Conservation (phyloP, 176 grass and related monocot species). For the Aegilops longissima region DNA sequence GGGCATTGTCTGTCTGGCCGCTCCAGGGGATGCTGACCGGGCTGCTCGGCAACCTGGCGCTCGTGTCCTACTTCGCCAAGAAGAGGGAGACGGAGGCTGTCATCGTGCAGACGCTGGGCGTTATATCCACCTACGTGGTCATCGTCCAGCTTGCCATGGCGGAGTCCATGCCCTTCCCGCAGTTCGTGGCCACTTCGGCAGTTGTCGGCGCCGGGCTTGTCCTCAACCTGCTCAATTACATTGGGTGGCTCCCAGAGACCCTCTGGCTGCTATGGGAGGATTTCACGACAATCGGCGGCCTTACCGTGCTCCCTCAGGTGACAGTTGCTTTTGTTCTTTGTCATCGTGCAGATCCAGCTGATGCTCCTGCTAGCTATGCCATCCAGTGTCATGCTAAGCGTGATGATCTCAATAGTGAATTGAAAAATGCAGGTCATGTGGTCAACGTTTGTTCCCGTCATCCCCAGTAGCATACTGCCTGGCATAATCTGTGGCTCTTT, state of each 20-base stretch:
- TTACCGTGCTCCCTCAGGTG: constrained; percentile 91
- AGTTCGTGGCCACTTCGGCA: constrained; percentile 54
- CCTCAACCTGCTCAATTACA: constrained; percentile 87
- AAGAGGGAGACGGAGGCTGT: constrained; percentile 92
- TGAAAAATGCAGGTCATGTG: constrained; percentile 82
- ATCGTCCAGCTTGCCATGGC: constrained; percentile 87
- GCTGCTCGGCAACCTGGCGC: constrained; percentile 84
- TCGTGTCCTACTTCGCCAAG: constrained; percentile 93
- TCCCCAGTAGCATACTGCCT: constrained; percentile 84
- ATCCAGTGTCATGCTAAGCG: background rate
- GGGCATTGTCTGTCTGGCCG: no score
- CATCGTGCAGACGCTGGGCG: constrained; percentile 80
- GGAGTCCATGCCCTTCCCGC: constrained; percentile 75
- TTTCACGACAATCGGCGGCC: constrained; percentile 81
- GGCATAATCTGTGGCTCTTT: constrained; percentile 60
- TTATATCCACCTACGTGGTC: constrained; percentile 77
- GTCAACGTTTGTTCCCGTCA: constrained; percentile 93
- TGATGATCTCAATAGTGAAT: background rate
- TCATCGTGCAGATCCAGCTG: constrained; percentile 8
- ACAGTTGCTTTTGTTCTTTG: background rate
- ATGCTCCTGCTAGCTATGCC: background rate
- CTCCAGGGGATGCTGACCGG: constrained; percentile 94
- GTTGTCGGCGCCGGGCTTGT: constrained; percentile 70
- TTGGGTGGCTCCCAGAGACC: constrained; percentile 54
- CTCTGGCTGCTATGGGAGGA: constrained; percentile 88